A percentile compares a stretch with the other conserved stretches of the same genome.
phyloP scores from a whole-genome alignment of 2,329 filamentous ascomycete species.

The Alternaria metachromatica region DNA sequence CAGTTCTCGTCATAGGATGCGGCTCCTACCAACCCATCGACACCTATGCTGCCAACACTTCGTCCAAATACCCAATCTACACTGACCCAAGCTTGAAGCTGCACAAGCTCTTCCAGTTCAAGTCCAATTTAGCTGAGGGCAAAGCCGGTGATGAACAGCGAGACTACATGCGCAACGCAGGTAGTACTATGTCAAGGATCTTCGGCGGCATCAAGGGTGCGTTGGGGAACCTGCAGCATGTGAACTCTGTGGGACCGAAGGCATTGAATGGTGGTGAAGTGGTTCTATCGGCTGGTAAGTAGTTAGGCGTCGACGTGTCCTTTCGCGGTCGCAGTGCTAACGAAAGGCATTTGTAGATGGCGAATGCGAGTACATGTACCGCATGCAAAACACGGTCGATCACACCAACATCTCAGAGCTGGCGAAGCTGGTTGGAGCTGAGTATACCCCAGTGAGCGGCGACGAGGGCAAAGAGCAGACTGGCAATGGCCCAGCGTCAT shows the following conservation, averaged over 20 bases:
- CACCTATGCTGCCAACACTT: slow-evolving; percentile 19
- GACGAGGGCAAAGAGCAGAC: background rate
- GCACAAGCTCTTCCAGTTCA: slow-evolving; percentile 31
- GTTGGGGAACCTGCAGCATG: slow-evolving; percentile 23
- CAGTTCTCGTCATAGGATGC: slow-evolving; percentile 29
- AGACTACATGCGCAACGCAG: slow-evolving; percentile 33
- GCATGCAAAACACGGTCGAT: slow-evolving; percentile 38
- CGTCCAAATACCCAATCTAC: slow-evolving; percentile 31
- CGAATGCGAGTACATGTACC: slow-evolving; percentile 30
- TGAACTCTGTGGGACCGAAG: slow-evolving; percentile 29
- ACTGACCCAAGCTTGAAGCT: slow-evolving; percentile 28
- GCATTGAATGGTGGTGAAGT: slow-evolving; percentile 32
- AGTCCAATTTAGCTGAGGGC: slow-evolving; percentile 21
- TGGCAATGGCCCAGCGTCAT: background rate
- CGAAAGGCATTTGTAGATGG: slow-evolving; percentile 14
- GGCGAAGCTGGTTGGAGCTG: slow-evolving; percentile 7
- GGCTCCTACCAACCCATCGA: slow-evolving; percentile 37
- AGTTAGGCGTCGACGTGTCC: fast-evolving
- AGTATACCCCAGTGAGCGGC: background rate
- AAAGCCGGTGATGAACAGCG: slow-evolving; percentile 16
- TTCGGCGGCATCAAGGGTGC: slow-evolving; percentile 29
- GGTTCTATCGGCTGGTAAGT: slow-evolving; percentile 24
- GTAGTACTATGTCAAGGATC: slow-evolving; percentile 16
- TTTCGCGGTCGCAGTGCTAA: background rate
- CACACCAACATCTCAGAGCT: slow-evolving; percentile 28